A percentile compares a stretch with the other conserved stretches of the same genome.
Evolutionary conservation across 768 basidiomycete genomes (phyloP).

Genomic region (Lentinula raphanica): DNA sequence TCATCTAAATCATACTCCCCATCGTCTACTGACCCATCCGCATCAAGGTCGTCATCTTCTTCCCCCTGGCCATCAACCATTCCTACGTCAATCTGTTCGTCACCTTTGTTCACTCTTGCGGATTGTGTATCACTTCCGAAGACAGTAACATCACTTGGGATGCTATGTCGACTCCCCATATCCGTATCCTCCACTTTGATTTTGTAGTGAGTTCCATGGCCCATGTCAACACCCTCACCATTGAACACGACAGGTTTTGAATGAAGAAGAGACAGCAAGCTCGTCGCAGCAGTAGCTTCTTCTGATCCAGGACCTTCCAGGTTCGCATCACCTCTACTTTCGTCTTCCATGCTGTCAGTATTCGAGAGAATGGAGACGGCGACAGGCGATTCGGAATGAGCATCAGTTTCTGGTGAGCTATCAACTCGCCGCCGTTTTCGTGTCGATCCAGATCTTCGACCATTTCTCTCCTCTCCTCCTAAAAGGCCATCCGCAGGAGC

Average conservation of each 20-base stretch:
- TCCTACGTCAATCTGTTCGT: conserved; percentile 2
- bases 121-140: conserved; percentile 29
- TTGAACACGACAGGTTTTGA: conserved; percentile 1
- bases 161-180: conserved; percentile 49
- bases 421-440: conserved; percentile 1
- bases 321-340: background rate
- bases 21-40: conserved; percentile 32
- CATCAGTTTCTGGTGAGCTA: background rate
- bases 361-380: background rate
- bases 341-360: background rate
- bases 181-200: conserved; percentile 15
- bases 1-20: conserved; percentile 35
- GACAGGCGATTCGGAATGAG: background rate
- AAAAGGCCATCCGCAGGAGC: background rate
- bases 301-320: background rate
- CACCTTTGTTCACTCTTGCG: conserved; percentile 9
- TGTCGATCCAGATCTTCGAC: background rate
- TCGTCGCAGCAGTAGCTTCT: conserved; percentile 6
- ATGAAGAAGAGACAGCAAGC: conserved; percentile 3
- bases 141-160: conserved; percentile 55
- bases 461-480: background rate
- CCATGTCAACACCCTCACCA: conserved; percentile 4
- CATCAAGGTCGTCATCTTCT: conserved; percentile 20
- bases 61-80: conserved; percentile 13
- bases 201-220: background rate